These are phyloP conservation scores for Warburgia ugandensis DNA, from an alignment of 164 flowering plant species.

Conservation along the genomic window DNA sequence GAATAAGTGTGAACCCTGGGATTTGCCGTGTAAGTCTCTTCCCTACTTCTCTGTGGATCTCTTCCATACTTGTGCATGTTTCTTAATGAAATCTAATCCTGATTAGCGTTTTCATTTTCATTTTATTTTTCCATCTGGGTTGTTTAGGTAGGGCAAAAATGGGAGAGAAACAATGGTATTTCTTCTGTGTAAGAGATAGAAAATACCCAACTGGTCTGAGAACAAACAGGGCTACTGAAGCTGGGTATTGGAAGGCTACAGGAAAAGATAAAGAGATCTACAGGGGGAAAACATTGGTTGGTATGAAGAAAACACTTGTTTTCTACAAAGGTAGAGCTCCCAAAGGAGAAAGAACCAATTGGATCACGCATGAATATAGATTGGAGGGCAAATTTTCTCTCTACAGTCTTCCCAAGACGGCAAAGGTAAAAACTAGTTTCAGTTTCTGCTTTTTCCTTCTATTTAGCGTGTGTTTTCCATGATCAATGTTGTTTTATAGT, in stretches of 20 bases:
- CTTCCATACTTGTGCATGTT: not conserved
- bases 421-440: slow-evolving; percentile 20
- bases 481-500: not conserved
- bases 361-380: slow-evolving; percentile 33
- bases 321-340: slow-evolving; percentile 29
- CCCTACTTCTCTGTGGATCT: not conserved
- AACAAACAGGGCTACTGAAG: slow-evolving; percentile 25
- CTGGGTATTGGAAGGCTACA: slow-evolving; percentile 32
- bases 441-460: not conserved
- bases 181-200: slow-evolving; percentile 24
- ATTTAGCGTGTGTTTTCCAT: slow-evolving; percentile 1
- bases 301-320: slow-evolving; percentile 31
- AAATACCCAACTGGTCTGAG: slow-evolving; percentile 31
- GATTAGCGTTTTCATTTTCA: not conserved
- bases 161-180: slow-evolving; percentile 29
- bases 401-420: slow-evolving; percentile 17
- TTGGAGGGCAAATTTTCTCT: slow-evolving; percentile 21
- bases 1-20: slow-evolving; percentile 29
- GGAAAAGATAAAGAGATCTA: slow-evolving; percentile 26
- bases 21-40: slow-evolving; percentile 17
- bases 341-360: slow-evolving; percentile 25
- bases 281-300: slow-evolving; percentile 18
- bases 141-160: slow-evolving; percentile 21
- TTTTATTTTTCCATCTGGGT: too few relatives aligned
- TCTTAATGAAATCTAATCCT: not conserved